Base-by-base conservation (phyloP, 1,284 basidiomycete species). In the Clitocybe nebularis region DNA sequence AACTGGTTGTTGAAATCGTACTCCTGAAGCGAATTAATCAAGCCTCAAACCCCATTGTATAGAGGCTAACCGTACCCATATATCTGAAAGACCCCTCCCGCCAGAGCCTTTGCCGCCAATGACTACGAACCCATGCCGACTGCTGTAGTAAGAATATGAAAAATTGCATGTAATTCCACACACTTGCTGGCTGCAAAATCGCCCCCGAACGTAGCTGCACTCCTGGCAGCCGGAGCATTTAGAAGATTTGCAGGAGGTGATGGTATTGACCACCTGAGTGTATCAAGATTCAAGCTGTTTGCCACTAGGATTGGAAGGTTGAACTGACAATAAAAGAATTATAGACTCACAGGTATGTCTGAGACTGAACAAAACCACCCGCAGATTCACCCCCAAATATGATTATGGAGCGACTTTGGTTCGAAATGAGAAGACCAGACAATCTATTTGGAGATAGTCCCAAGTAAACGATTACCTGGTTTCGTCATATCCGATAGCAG, bases 141-240 rank as follows among this genome's bases (percentile, higher is more conserved):
- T 87, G 48, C 19, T 35, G 41, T 38, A 46, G 47, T 36, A 42
- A 25, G 37, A 19, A 36, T 20, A 26, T 24, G 8, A 11, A 20
- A 43, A 45, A 38, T 21, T 44, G 24, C 43, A 41, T 20, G 29
- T 34, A 24, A 29, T 43, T 26, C 29, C 33, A 74, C 84, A 52
- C 46, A 86, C 85, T 87, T 84, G 81, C 80, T 89, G 10, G 84
- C 82, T 39, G 84, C 86, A 51, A 75, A 75, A 63, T 89, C 86
- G 34, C 68, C 63, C 5, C 82, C 87, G 36, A 72, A 66, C 24
- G 85, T 57, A 23, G 80, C 76, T 24, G 73, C 72, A 60, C 75
- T 79, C 53, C 87, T 69, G n/a, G 82, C 69, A 11, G 81, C 66
- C 10, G 87, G 86, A 6, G 62, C 57, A 0, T 54, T 53, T 19